phyloP scores from a whole-genome alignment of 2,329 filamentous ascomycete genomes.

The Beauveria brongniartii region DNA sequence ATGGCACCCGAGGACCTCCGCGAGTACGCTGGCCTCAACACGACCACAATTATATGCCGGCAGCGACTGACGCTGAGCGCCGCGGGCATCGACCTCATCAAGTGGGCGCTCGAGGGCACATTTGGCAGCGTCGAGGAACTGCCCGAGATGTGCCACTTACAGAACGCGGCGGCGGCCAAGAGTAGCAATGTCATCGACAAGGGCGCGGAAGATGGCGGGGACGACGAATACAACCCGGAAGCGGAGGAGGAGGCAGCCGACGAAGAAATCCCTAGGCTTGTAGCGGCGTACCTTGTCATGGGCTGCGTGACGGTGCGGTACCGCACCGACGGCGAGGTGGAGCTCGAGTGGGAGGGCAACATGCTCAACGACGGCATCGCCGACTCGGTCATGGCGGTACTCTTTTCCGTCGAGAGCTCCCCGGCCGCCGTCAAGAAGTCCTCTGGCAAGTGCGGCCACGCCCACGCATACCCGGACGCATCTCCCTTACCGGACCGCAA shows the following conservation, averaged over 20 bases:
- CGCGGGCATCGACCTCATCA: conserved; percentile 82
- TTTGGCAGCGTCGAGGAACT: conserved; percentile 79
- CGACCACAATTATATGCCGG: conserved; percentile 87
- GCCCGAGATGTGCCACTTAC: conserved; percentile 41
- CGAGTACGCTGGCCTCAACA: conserved; percentile 94
- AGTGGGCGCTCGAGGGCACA: conserved; percentile 88
- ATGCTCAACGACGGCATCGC: conserved; percentile 96
- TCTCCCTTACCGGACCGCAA: conserved; percentile 31
- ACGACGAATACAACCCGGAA: conserved; percentile 22
- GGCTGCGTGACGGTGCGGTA: conserved; percentile 81
- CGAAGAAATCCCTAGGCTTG: conserved; percentile 50
- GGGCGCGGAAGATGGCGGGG: conserved; percentile 28
- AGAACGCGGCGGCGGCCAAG: conserved; percentile 21
- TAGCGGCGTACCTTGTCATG: conserved; percentile 68
- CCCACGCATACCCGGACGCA: conserved; percentile 34
- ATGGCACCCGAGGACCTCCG: conserved; percentile 95
- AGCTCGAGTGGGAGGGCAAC: conserved; percentile 96
- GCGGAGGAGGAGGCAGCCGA: conserved; percentile 45
- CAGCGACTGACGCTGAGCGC: conserved; percentile 83
- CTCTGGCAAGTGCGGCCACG: conserved; percentile 25
- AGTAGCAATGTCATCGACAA: conserved; percentile 25
- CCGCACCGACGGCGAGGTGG: conserved; percentile 67
- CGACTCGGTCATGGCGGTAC: conserved; percentile 90
- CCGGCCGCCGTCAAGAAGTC: conserved; percentile 83
- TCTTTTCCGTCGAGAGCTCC: conserved; percentile 86